Evolutionary conservation across 2,329 filamentous ascomycete genomes (phyloP), one percentile per base, ranked within the genome.

Genomic region (Fusarium sp.): DNA sequence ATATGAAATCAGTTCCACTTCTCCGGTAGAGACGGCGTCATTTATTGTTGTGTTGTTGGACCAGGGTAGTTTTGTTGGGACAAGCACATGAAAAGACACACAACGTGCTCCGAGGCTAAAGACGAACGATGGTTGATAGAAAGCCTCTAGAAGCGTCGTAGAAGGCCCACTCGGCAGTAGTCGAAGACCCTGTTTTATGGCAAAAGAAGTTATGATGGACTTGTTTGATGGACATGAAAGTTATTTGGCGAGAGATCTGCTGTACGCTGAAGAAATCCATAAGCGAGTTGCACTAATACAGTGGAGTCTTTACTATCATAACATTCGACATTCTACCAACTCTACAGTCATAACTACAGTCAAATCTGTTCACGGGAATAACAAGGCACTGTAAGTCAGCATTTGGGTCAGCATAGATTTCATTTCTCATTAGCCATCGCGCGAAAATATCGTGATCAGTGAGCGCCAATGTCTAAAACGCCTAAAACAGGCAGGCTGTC

Each of bases 61-160:
- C 69, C 40, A 63, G 61, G 64, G 64, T 69, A 50, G 56, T 69
- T 78, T 78, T 78, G 77, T 78, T 78, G 77, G 77, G 77, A 76
- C 75, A 64, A 64, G 67, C 77, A 78, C 76, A 78, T 78, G 77
- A 71, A 75, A 73, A 62, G 52, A 62, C 60, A 42, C 42, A 46
- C 60, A 64, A 61, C 40, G 59, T 57, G 57, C 67, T 71, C 69
- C 75, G 75, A 78, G 76, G 74, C 70, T 73, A 69, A 40, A 52
- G 20, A n/a, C 11, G 48, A 52, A 37, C 13, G 4, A 17, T 20
- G 30, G 18, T 42, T 15, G 18, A 49, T 59, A 50, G 64, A 67
- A 65, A 26, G 56, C 26, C 38, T 65, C 54, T 65, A 64, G 63
- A 73, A 71, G 50, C 30, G 41, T 26, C 17, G 33, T 60, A 42